Evolutionary conservation across 805 yeast genomes (phyloP).

Genomic region (Kodamaea laetipori): DNA sequence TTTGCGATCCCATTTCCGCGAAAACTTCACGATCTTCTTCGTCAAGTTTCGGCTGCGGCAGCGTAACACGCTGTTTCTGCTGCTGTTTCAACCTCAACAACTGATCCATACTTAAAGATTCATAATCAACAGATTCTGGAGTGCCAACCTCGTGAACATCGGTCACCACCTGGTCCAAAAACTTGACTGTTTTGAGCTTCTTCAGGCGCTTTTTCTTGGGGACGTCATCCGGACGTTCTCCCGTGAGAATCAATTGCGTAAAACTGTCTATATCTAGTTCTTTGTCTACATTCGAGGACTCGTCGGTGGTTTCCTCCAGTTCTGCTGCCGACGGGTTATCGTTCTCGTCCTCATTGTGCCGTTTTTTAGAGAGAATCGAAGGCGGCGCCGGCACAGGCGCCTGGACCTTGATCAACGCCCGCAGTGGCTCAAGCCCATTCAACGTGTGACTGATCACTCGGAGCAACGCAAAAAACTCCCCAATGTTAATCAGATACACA

Average conservation of each 20-base stretch:
- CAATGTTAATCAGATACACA: constrained; percentile 67
- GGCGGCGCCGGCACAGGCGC: constrained; percentile 80
- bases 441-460: constrained; percentile 77
- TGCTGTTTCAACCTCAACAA: constrained; percentile 47
- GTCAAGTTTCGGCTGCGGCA: constrained; percentile 27
- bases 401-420: constrained; percentile 51
- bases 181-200: constrained; percentile 63
- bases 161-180: constrained; percentile 65
- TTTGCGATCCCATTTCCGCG: constrained; percentile 72
- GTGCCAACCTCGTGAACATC: constrained; percentile 36
- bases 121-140: constrained; percentile 47
- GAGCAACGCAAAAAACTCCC: constrained; percentile 86
- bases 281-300: constrained; percentile 15
- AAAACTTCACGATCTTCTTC: constrained; percentile 72
- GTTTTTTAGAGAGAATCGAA: constrained; percentile 67
- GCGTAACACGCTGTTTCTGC: constrained; percentile 25
- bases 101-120: constrained; percentile 78
- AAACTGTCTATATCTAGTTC: constrained; percentile 82
- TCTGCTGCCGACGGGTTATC: constrained; percentile 13
- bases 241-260: constrained; percentile 80
- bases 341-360: constrained; percentile 49
- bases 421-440: constrained; percentile 52
- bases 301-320: constrained; percentile 4
- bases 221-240: constrained; percentile 60
- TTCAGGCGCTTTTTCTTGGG: constrained; percentile 43